Percentiles rank a stretch among this genome's conserved stretches.
phyloP scores from a whole-genome alignment of 169 alveolate genomes.

The Neospora caninum region DNA sequence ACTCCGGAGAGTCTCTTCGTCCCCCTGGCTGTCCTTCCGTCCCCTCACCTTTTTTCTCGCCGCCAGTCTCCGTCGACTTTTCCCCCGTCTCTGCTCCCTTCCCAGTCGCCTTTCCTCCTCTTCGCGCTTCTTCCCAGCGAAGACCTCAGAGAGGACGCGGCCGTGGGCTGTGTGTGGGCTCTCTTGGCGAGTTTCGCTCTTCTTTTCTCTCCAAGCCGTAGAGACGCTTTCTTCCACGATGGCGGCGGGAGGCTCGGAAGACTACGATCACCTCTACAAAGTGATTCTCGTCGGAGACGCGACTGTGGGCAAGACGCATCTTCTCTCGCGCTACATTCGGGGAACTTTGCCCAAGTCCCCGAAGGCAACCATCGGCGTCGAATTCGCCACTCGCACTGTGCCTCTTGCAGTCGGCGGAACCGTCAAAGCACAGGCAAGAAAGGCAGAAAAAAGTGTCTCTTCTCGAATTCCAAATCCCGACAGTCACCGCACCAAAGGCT shows the following conservation, averaged over 20 bases:
- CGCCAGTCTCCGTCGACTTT: no score
- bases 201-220: not conserved
- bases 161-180: no score
- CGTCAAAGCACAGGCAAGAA: conserved; percentile 92
- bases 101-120: no score
- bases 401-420: conserved; percentile 96
- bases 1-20: no score
- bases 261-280: conserved; percentile 68
- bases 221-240: not conserved
- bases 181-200: not conserved
- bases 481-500: no score
- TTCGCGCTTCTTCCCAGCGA: no score
- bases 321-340: conserved; percentile 93
- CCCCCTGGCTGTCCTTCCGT: no score
- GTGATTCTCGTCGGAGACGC: conserved; percentile 96
- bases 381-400: conserved; percentile 97
- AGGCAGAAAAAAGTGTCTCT: not conserved
- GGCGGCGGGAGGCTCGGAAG: conserved; percentile 41
- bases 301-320: conserved; percentile 96
- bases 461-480: not conserved
- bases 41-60: no score
- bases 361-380: conserved; percentile 98
- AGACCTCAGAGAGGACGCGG: no score
- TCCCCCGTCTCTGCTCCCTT: no score
- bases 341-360: conserved; percentile 95